Base-by-base conservation (phyloP, 2,329 filamentous ascomycete genomes). In the Ascochyta rabiei region DNA sequence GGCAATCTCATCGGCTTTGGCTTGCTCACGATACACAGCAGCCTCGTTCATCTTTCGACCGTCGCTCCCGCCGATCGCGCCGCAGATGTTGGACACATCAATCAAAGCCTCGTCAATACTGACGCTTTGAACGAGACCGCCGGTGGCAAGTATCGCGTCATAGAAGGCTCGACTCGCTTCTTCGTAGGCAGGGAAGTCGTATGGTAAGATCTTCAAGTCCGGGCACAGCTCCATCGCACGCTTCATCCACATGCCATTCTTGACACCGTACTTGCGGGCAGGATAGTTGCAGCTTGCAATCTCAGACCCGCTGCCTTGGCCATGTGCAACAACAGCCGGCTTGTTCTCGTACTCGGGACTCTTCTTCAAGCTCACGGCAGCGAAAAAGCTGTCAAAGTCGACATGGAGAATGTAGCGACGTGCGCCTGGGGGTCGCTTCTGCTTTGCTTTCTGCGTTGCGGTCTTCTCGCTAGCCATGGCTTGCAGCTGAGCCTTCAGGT, bases 191-290 rank as follows among this genome's bases (percentile, higher is more conserved):
- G 90, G 88, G 69, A 98, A 99, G 69, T 99, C 93, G 66, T 99
- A 99, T 0, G 93, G 90, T n/a, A 99, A 72, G 1, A 98, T 87
- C 63, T 96, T 92, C 16, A 99, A 80, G 19, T 91, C 86, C 0
- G 93, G 88, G 69, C 92, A 99, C 16, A 95, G 75, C 62, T 95
- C 88, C 55, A 89, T 81, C 0, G 95, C 95, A 30, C 84, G 83
- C 72, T 93, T 96, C 93, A 99, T 98, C 95, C 96, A 99, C 95
- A 98, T 99, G 33, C 96, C 96, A 64, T 99, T 99, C 71, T 93
- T 96, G 49, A 99, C 82, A 1, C 93, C 93, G 64, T 88, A 95
- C 28, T 85, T 82, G 33, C 95, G 86, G 6, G 96, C 95, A 18
- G 89, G 87, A 71, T 99, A 99, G 68, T 99, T 99, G 76, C 95